phyloP scores from a whole-genome alignment of 2,329 filamentous ascomycete species.

The Leptographium wingfieldii region DNA sequence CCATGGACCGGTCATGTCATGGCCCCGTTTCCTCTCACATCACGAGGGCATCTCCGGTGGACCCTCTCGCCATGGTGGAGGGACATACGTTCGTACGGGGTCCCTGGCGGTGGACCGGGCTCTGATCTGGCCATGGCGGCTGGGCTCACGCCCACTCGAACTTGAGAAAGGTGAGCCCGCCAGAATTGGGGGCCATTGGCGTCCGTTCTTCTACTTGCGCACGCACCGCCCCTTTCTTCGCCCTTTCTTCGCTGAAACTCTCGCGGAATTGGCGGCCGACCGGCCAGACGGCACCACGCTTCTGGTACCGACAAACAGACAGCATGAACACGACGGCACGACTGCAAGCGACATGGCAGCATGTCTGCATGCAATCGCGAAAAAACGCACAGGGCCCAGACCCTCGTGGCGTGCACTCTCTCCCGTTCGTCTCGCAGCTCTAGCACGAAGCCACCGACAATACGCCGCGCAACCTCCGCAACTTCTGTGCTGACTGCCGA shows the following conservation, averaged over 20 bases:
- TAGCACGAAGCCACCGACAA: too few relatives aligned
- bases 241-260: background rate
- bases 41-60: background rate
- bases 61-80: background rate
- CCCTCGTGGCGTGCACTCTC: too few relatives aligned
- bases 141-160: background rate
- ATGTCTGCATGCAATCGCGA: too few relatives aligned
- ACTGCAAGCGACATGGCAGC: too few relatives aligned
- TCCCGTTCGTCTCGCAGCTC: too few relatives aligned
- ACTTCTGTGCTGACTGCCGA: too few relatives aligned
- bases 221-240: background rate
- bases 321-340: too few relatives aligned
- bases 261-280: background rate
- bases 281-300: background rate
- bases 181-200: background rate
- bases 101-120: background rate
- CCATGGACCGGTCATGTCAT: background rate
- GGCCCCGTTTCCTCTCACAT: background rate
- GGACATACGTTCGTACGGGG: background rate
- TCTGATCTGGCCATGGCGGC: background rate
- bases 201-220: background rate
- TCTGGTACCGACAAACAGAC: background rate
- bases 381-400: too few relatives aligned
- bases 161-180: background rate
- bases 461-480: too few relatives aligned